Evolutionary conservation across 1,284 basidiomycete species (phyloP).

Genomic region (Melampsora americana): DNA sequence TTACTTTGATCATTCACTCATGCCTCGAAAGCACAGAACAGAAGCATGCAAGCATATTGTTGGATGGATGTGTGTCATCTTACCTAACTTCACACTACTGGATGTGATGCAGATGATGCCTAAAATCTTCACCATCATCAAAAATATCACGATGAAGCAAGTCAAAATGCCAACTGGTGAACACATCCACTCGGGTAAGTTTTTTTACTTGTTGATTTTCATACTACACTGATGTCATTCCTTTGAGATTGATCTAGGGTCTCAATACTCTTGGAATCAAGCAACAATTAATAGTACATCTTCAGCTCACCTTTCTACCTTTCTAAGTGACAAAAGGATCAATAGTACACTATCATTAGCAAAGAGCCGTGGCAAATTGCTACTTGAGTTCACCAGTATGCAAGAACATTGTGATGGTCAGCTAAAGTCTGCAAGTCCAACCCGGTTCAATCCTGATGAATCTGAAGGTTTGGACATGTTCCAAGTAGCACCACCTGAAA

Average conservation of each 20-base stretch:
- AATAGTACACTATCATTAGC: background rate
- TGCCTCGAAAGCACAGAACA: constrained; percentile 6
- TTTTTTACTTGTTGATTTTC: background rate
- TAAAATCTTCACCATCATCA: constrained; percentile 17
- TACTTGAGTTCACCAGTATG: constrained; percentile 9
- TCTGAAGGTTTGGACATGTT: too few species aligned
- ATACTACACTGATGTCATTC: background rate
- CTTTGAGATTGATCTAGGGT: background rate
- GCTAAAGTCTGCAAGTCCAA: too few species aligned
- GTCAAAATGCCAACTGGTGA: constrained; percentile 8
- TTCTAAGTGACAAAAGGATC: constrained; percentile 1
- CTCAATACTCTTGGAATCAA: constrained; percentile 6
- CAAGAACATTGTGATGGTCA: background rate
- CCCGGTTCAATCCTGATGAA: too few species aligned
- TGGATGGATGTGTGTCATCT: too few species aligned
- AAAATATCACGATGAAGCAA: constrained; percentile 7
- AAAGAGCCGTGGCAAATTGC: background rate
- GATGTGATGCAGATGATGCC: constrained; percentile 12
- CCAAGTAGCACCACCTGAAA: too few species aligned
- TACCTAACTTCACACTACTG: too few species aligned
- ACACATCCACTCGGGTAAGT: constrained; percentile 17
- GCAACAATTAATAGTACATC: background rate
- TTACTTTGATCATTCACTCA: background rate
- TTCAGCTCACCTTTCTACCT: background rate
- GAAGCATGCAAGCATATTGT: background rate